These are phyloP conservation scores for Ophiostoma novo-ulmi DNA, from an alignment of 2,329 filamentous ascomycete genomes.

Conservation along the genomic window DNA sequence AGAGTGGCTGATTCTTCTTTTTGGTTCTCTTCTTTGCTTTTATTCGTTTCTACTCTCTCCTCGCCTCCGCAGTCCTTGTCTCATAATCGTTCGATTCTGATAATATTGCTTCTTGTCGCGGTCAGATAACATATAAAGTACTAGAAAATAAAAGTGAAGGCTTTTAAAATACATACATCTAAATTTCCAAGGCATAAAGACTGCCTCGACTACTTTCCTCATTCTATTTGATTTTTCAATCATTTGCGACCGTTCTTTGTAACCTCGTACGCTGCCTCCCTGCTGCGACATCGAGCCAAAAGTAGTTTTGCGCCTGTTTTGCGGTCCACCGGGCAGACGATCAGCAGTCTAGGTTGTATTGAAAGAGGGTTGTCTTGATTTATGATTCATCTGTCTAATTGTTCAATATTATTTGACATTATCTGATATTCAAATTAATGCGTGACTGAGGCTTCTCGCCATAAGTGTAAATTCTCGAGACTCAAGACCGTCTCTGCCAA, in stretches of 20 bases:
- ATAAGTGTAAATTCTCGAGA: neutral
- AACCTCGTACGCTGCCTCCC: too few relatives aligned
- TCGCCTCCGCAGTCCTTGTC: neutral
- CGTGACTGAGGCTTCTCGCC: neutral
- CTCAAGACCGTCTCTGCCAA: too few relatives aligned
- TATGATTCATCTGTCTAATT: neutral
- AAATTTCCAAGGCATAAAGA: neutral
- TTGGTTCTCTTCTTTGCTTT: neutral
- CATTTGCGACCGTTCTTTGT: too few relatives aligned
- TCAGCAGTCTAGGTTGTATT: neutral
- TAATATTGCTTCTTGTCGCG: neutral
- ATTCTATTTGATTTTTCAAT: too few relatives aligned
- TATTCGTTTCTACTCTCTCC: neutral
- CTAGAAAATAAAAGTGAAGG: too few relatives aligned
- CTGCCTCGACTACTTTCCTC: neutral
- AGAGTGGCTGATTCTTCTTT: neutral
- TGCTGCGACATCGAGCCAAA: too few relatives aligned
- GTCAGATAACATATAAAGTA: too few relatives aligned
- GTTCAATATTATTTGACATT: too few relatives aligned
- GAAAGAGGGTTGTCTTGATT: neutral
- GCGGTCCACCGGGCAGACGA: neutral
- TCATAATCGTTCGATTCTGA: neutral
- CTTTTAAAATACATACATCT: too few relatives aligned
- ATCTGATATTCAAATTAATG: neutral
- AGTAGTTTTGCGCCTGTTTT: constrained; percentile 12